Evolutionary conservation across 305 asterid species (phyloP).

Genomic region (Solanum chacoense): DNA sequence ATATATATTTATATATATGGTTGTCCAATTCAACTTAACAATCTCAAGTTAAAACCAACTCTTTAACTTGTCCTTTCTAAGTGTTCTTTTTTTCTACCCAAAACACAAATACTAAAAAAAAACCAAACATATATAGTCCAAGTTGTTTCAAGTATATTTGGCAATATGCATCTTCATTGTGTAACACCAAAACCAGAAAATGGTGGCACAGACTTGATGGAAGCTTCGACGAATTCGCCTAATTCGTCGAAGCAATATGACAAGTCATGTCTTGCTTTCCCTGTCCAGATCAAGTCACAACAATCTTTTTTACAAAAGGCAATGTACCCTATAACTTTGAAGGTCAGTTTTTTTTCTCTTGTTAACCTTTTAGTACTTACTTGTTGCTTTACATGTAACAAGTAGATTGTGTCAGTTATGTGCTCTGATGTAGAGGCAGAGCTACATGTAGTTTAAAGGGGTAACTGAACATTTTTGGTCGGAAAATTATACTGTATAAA

Average conservation of each 20-base stretch:
- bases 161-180: slow-evolving; percentile 52
- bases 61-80: slow-evolving; percentile 15
- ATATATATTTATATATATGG: slow-evolving; percentile 9
- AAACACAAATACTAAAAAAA: neutral
- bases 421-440: too few relatives aligned
- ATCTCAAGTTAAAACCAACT: slow-evolving; percentile 30
- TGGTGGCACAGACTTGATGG: slow-evolving; percentile 25
- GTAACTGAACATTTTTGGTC: neutral
- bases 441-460: neutral
- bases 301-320: slow-evolving; percentile 43
- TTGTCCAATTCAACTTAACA: slow-evolving; percentile 33
- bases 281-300: slow-evolving; percentile 28
- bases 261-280: neutral
- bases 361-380: neutral
- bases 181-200: slow-evolving; percentile 55
- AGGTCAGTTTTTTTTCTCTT: slow-evolving; percentile 31
- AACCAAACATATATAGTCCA: neutral
- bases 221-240: neutral
- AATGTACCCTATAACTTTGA: slow-evolving; percentile 56
- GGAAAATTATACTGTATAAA: neutral
- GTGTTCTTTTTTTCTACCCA: neutral
- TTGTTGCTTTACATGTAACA: neutral
- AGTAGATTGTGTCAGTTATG: too few relatives aligned
- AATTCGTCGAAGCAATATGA: slow-evolving; percentile 17
- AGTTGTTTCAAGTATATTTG: neutral